phyloP scores from a whole-genome alignment of 2,329 filamentous ascomycete species.

The Ascochyta clinopodiicola region DNA sequence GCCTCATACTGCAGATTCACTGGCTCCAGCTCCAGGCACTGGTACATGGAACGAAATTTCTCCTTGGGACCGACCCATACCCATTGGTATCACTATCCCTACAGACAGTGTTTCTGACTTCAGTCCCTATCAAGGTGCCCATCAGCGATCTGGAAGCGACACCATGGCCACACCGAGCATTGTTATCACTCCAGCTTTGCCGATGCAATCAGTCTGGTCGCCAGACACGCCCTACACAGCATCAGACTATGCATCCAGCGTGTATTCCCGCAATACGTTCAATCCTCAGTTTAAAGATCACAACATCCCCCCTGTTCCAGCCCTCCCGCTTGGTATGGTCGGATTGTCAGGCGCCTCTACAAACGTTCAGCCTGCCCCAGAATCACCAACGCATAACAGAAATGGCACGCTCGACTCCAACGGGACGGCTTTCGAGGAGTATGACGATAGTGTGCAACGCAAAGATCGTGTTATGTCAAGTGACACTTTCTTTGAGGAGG shows the following conservation, averaged over 20 bases:
- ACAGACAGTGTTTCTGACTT: constrained; percentile 57
- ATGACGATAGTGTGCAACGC: constrained; percentile 54
- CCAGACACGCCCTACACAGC: constrained; percentile 64
- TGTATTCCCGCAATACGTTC: constrained; percentile 65
- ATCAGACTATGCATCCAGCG: constrained; percentile 63
- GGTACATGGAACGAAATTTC: constrained; percentile 62
- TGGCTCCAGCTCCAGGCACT: constrained; percentile 37
- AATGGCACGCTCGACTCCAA: constrained; percentile 46
- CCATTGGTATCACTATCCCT: constrained; percentile 73
- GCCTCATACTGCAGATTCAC: constrained; percentile 37
- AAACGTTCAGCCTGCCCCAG: not conserved
- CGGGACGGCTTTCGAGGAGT: constrained; percentile 55
- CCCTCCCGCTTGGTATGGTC: constrained; percentile 35
- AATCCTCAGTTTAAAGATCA: constrained; percentile 42
- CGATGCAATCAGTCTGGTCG: constrained; percentile 63
- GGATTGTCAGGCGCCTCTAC: constrained; percentile 14
- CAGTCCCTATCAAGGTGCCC: constrained; percentile 37
- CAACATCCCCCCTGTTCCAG: constrained; percentile 60
- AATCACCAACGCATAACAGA: constrained; percentile 27
- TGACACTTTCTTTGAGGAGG: constrained; percentile 74
- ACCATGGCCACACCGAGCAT: constrained; percentile 57
- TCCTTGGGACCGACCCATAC: constrained; percentile 72
- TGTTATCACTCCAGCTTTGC: constrained; percentile 60
- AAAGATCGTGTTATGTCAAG: constrained; percentile 59
- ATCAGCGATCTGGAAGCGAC: constrained; percentile 49